Evolutionary conservation across 768 basidiomycete species (phyloP).

Genomic region (Gautieria morchelliformis): DNA sequence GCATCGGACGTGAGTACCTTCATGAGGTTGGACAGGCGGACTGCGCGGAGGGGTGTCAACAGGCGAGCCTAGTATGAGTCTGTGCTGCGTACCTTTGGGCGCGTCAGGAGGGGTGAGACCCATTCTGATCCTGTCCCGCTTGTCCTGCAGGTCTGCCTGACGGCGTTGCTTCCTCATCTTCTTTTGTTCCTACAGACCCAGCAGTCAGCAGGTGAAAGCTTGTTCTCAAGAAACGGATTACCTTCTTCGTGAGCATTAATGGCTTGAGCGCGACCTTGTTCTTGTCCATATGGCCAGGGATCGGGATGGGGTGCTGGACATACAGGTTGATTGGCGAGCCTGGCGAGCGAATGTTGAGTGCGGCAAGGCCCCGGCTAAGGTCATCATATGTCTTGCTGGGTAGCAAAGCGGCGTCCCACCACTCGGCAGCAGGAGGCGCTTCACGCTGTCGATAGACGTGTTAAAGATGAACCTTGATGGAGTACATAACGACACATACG

Average conservation of each 20-base stretch:
- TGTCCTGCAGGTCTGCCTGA: conserved; percentile 85
- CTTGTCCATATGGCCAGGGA: conserved; percentile 85
- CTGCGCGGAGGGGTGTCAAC: conserved; percentile 29
- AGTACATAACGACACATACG: conserved; percentile 32
- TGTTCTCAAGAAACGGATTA: conserved; percentile 13
- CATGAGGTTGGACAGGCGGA: conserved; percentile 93
- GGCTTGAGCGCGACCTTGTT: conserved; percentile 70
- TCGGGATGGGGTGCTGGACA: conserved; percentile 95
- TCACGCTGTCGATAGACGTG: conserved; percentile 43
- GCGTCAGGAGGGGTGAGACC: conserved; percentile 91
- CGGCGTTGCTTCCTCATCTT: conserved; percentile 90
- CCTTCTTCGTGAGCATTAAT: conserved; percentile 89
- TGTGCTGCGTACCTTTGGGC: conserved; percentile 65
- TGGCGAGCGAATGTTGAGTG: conserved; percentile 52
- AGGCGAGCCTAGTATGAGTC: background rate
- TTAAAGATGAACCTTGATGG: background rate
- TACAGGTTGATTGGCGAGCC: conserved; percentile 81
- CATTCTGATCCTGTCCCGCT: conserved; percentile 91
- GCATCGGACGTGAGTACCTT: conserved; percentile 95
- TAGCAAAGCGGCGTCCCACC: conserved; percentile 92
- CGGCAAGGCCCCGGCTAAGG: conserved; percentile 43
- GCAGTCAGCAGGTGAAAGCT: background rate
- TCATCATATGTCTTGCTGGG: conserved; percentile 77
- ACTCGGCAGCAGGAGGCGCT: conserved; percentile 84
- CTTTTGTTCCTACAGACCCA: conserved; percentile 64